phyloP scores from a whole-genome alignment of 371 early-diverging fungal genomes.

The Rhizomucor miehei region DNA sequence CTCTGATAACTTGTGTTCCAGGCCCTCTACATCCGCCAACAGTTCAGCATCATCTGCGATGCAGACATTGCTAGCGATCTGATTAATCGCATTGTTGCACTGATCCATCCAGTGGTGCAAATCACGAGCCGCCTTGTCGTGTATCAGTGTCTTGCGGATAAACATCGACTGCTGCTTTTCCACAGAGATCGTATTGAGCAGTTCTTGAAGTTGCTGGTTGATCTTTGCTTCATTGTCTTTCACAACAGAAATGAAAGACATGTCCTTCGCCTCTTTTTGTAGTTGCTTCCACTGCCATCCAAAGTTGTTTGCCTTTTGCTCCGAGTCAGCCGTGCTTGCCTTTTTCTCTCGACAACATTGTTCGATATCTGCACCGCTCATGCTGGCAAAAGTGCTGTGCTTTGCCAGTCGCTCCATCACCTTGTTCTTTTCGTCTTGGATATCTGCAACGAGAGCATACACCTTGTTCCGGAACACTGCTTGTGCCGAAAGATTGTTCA shows the following conservation, averaged over 20 bases:
- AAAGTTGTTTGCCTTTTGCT: constrained; percentile 16
- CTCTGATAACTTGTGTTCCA: constrained; percentile 34
- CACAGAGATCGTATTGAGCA: constrained; percentile 17
- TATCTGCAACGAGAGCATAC: constrained; percentile 17
- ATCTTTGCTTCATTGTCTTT: constrained; percentile 22
- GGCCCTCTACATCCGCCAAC: constrained; percentile 26
- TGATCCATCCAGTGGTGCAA: constrained; percentile 43
- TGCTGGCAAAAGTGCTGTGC: constrained; percentile 18
- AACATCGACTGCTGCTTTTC: constrained; percentile 42
- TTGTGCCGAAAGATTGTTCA: constrained; percentile 29
- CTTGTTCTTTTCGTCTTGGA: constrained; percentile 26
- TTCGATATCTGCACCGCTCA: constrained; percentile 18
- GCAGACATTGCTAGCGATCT: constrained; percentile 38
- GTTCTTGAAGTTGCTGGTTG: constrained; percentile 21
- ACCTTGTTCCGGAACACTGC: constrained; percentile 25
- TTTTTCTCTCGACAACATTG: constrained; percentile 14
- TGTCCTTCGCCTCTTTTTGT: constrained; percentile 15
- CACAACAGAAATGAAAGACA: constrained; percentile 10
- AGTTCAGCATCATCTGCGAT: constrained; percentile 40
- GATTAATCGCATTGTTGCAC: constrained; percentile 34
- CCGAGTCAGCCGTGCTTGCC: constrained; percentile 14
- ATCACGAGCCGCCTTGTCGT: constrained; percentile 43
- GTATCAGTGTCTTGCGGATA: constrained; percentile 33
- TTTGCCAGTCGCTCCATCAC: constrained; percentile 30
- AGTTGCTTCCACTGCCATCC: constrained; percentile 18